Evolutionary conservation across 108 stramenopile genomes (phyloP).

Genomic region (Skeletonema tropicum): DNA sequence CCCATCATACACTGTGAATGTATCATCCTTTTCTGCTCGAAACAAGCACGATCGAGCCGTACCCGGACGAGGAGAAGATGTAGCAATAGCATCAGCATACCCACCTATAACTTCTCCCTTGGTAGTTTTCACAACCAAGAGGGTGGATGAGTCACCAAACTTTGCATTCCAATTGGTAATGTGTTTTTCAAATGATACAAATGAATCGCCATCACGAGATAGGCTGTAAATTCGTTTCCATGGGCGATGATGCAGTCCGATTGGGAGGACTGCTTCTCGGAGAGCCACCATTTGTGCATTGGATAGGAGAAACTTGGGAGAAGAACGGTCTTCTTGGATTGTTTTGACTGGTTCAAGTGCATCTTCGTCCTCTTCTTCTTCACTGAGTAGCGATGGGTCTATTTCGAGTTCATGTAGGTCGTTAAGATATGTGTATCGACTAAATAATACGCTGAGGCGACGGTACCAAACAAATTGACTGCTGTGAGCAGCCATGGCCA

Average conservation of each 20-base stretch:
- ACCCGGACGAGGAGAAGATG: constrained; percentile 20
- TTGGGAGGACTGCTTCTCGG: constrained; percentile 63
- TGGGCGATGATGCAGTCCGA: constrained; percentile 57
- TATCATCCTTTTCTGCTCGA: neutral
- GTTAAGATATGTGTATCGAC: constrained; percentile 82
- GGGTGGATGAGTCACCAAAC: constrained; percentile 44
- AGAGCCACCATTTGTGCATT: constrained; percentile 41
- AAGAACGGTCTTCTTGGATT: constrained; percentile 26
- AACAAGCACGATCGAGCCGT: constrained; percentile 63
- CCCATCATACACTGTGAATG: constrained; percentile 37
- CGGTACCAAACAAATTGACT: constrained; percentile 93
- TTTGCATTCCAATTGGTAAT: constrained; percentile 40
- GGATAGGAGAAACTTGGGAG: constrained; percentile 30
- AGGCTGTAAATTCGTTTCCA: constrained; percentile 86
- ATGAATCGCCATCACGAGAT: constrained; percentile 84
- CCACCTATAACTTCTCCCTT: constrained; percentile 73
- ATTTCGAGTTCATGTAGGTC: constrained; percentile 26
- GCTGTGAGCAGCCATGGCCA: constrained; percentile 75
- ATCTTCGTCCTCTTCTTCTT: constrained; percentile 9
- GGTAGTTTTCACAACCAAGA: constrained; percentile 77
- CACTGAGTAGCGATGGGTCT: constrained; percentile 14
- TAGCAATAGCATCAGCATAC: constrained; percentile 70
- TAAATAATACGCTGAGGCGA: constrained; percentile 78
- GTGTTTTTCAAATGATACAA: constrained; percentile 64
- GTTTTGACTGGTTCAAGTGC: constrained; percentile 20